Percentiles rank a stretch among this genome's conserved stretches.
These are phyloP conservation scores for Metschnikowia proteae DNA, from an alignment of 805 yeast species.

Conservation along the genomic window DNA sequence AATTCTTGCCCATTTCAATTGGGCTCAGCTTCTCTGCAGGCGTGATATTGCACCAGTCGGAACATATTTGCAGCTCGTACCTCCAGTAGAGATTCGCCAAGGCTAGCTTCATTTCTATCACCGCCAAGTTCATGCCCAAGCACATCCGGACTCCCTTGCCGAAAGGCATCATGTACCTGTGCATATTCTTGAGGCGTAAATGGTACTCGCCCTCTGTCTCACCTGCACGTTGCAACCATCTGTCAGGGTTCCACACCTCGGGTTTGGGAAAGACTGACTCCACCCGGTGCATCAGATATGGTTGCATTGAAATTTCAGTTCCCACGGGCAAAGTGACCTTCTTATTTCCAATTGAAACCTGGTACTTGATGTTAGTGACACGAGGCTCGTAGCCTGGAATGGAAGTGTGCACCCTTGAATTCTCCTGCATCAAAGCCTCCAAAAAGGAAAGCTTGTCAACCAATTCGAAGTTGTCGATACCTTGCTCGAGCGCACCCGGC, in stretches of 20 bases:
- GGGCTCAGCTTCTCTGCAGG: constrained; percentile 11
- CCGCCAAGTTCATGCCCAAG: constrained; percentile 64
- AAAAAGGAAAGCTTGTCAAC: constrained; percentile 56
- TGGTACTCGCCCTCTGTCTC: constrained; percentile 32
- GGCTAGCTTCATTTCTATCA: constrained; percentile 59
- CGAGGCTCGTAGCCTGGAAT: constrained; percentile 76
- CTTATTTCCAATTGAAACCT: constrained; percentile 12
- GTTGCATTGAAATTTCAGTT: constrained; percentile 59
- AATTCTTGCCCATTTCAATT: constrained; percentile 16
- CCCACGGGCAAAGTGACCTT: constrained; percentile 44
- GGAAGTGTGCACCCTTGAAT: constrained; percentile 59
- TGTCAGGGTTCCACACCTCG: constrained; percentile 50
- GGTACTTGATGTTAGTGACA: constrained; percentile 31
- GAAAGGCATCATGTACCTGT: constrained; percentile 58
- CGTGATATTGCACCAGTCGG: constrained; percentile 42
- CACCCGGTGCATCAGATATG: constrained; percentile 60
- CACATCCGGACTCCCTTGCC: constrained; percentile 77
- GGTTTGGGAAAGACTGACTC: constrained; percentile 49
- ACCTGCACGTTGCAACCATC: constrained; percentile 50
- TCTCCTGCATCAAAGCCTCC: constrained; percentile 61
- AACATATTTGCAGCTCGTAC: constrained; percentile 36
- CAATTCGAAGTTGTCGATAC: constrained; percentile 30
- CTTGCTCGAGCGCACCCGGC: constrained; percentile 19
- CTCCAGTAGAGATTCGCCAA: constrained; percentile 53
- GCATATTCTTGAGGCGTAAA: constrained; percentile 42